Evolutionary conservation across 179 eudicot genomes (phyloP).

Genomic region (Beta macrorhiza): DNA sequence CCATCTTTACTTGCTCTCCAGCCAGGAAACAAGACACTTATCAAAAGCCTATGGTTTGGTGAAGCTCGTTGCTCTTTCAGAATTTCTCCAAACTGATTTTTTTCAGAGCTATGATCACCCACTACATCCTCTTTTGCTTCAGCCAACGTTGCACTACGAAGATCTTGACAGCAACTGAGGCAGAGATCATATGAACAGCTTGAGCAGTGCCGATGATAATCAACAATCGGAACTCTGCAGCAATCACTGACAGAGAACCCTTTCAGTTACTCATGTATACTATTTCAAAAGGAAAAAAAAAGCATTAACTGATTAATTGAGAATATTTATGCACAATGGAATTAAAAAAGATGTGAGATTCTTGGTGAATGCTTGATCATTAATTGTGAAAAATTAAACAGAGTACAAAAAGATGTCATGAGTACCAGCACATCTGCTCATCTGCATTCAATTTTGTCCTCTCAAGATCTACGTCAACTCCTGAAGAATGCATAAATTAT

Average conservation of each 20-base stretch:
- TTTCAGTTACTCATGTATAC: constrained; percentile 19
- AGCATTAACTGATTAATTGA: constrained; percentile 7
- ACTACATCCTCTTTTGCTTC: constrained; percentile 12
- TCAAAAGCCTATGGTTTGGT: constrained; percentile 39
- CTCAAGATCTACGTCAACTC: constrained; percentile 74
- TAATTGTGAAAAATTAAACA: constrained; percentile 13
- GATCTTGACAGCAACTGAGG: constrained; percentile 92
- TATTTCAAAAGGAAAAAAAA: neutral
- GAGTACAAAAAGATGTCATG: constrained; percentile 15
- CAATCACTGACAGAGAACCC: constrained; percentile 59
- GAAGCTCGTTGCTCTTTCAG: constrained; percentile 35
- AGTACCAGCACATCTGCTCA: constrained; percentile 99
- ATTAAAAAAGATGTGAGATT: neutral
- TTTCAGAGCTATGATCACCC: constrained; percentile 30
- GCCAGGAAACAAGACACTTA: constrained; percentile 46
- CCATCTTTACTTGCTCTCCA: constrained; percentile 87
- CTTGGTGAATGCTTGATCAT: neutral
- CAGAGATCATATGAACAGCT: constrained; percentile 88
- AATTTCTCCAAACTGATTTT: constrained; percentile 28
- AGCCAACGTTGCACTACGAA: constrained; percentile 56
- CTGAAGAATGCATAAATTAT: constrained; percentile 41
- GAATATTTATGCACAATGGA: neutral
- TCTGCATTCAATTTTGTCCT: constrained; percentile 86
- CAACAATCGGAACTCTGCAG: constrained; percentile 90
- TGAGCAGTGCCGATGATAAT: constrained; percentile 93